These are phyloP conservation scores for Lachancea fermentati DNA, from an alignment of 805 yeast species.

Conservation along the genomic window DNA sequence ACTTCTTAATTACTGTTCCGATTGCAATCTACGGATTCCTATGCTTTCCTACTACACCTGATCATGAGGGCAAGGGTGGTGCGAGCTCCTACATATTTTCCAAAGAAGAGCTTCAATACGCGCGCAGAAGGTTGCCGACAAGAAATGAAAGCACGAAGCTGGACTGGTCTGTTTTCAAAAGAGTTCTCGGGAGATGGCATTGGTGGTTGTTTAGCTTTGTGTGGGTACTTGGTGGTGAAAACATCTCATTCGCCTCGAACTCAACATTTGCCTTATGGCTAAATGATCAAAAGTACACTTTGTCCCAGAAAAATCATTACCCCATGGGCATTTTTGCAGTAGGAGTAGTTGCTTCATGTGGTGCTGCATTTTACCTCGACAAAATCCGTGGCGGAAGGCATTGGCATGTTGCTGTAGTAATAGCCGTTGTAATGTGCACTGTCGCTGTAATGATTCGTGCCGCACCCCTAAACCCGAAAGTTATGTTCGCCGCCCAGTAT, in stretches of 20 bases:
- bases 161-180: constrained; percentile 33
- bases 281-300: constrained; percentile 33
- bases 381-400: constrained; percentile 37
- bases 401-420: constrained; percentile 42
- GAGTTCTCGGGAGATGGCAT: constrained; percentile 46
- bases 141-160: constrained; percentile 33
- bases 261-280: constrained; percentile 41
- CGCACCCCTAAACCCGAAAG: constrained; percentile 31
- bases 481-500: constrained; percentile 46
- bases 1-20: constrained; percentile 50
- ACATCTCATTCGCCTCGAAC: constrained; percentile 38
- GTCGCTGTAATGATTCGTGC: constrained; percentile 39
- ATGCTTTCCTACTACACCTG: constrained; percentile 58
- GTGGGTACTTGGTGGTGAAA: constrained; percentile 44
- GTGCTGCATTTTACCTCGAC: constrained; percentile 35
- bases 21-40: constrained; percentile 49
- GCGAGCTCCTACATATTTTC: constrained; percentile 33
- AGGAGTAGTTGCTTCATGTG: constrained; percentile 39
- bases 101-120: constrained; percentile 35
- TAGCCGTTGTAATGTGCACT: constrained; percentile 36
- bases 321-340: constrained; percentile 47
- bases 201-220: constrained; percentile 44
- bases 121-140: constrained; percentile 35
- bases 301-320: constrained; percentile 39
- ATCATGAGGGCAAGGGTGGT: constrained; percentile 43